phyloP scores from a whole-genome alignment of 805 yeast species.

The Candida nanaspora region DNA sequence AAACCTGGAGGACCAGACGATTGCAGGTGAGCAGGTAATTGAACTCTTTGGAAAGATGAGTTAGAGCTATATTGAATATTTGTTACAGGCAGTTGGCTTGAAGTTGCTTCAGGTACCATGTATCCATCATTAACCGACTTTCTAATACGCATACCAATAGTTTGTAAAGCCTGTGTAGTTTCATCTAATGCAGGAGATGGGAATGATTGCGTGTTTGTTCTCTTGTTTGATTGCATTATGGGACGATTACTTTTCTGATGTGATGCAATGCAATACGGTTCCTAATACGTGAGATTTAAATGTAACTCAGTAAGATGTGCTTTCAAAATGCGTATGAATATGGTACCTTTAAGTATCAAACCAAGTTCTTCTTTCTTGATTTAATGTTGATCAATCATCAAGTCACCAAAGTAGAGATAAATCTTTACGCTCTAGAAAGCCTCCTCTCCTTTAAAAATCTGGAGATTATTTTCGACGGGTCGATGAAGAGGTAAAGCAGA shows the following conservation, averaged over 20 bases:
- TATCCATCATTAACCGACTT: conserved; percentile 62
- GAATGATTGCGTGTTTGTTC: conserved; percentile 1
- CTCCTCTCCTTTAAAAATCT: no score
- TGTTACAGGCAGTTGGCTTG: not conserved
- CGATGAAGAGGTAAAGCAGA: no score
- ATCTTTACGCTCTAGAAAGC: no score
- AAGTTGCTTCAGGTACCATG: conserved; percentile 9
- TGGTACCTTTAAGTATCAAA: no score
- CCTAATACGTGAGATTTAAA: no score
- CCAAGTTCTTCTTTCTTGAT: no score
- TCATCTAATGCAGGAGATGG: conserved; percentile 12
- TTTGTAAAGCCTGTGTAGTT: conserved; percentile 35
- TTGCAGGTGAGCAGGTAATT: conserved; percentile 32
- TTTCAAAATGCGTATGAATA: no score
- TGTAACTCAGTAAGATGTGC: no score
- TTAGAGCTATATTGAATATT: not conserved
- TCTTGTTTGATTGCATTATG: conserved; percentile 4
- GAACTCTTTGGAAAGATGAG: conserved; percentile 24
- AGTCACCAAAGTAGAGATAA: no score
- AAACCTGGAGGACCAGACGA: conserved; percentile 30
- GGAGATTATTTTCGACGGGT: no score
- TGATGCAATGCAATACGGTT: no score
- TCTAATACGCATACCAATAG: conserved; percentile 67
- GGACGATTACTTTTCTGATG: not conserved
- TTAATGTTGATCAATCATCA: no score